These are phyloP conservation scores for Dichotomopilus funicola DNA, from an alignment of 2,329 filamentous ascomycete species.

Conservation along the genomic window DNA sequence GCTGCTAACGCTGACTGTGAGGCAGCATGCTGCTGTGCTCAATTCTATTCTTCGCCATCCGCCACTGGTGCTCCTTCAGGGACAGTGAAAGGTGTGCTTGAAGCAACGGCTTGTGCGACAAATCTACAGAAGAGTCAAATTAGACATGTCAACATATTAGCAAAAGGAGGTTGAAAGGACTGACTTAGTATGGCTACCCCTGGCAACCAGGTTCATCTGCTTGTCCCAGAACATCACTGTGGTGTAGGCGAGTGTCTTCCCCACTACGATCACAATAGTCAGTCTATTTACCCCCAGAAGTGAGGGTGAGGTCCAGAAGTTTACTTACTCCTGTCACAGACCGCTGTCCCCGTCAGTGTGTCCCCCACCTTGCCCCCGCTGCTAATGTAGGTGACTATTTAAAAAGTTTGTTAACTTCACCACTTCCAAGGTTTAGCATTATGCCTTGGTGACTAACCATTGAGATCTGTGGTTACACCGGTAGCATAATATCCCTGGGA, in stretches of 20 bases:
- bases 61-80: constrained; percentile 1
- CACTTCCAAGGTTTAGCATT: not conserved
- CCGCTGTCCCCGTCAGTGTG: constrained; percentile 48
- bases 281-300: not conserved
- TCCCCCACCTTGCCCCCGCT: constrained; percentile 53
- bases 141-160: not conserved
- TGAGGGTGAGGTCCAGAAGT: not conserved
- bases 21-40: no score
- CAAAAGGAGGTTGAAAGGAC: constrained; percentile 15
- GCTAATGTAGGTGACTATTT: constrained; percentile 55
- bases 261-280: constrained; percentile 38
- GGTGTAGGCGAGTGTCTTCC: constrained; percentile 58
- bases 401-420: not conserved
- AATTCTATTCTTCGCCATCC: not conserved
- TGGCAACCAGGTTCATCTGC: constrained; percentile 53
- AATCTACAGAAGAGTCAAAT: constrained; percentile 3
- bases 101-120: constrained; percentile 6
- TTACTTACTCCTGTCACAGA: constrained; percentile 54
- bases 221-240: constrained; percentile 52
- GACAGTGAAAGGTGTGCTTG: not conserved
- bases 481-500: constrained; percentile 57
- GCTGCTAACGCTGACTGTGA: no score
- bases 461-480: constrained; percentile 59
- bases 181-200: constrained; percentile 62
- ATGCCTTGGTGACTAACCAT: constrained; percentile 36